Evolutionary conservation across 805 yeast genomes (phyloP), one percentile per base, ranked within the genome.

Genomic region (Saturnispora mendoncae): DNA sequence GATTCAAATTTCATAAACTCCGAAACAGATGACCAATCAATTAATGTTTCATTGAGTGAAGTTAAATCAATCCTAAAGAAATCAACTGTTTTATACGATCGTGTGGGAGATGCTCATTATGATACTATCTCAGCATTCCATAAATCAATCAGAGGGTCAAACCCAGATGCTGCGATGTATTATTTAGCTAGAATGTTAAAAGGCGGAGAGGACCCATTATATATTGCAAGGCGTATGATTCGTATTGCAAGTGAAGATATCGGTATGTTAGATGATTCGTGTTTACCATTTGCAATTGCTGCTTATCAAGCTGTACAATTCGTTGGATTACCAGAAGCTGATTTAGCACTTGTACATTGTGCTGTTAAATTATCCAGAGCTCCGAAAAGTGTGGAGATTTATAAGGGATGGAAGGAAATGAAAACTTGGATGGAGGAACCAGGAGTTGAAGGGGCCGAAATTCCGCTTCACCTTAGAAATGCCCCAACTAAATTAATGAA

Each of bases 91-190:
- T 63, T 79, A 50, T 88, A 90, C 56, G 97, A 92, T 58, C 69
- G 84, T 36, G 78, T 76, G 26, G 97, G 97, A 1, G 98, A 92
- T 51, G 76, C 78, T 4, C 98, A 92, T 58, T 92, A 92, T 59
- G 99, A 92, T 57, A 76, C 95, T 1, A 92, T 92, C 6, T 84
- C 95, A 12, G 98, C 98, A 1, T 83, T 92, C 50, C 99, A 92
- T 63, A 92, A 92, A 55, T 75, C 95, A 0, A 74, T 92, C 0
- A 69, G 99, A 43, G 99, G 99, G 0, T 73, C 84, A 0, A 80
- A 90, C 52, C 80, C 88, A 0, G 85, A 92, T 63, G 97, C 97
- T 0, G 80, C 97, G 0, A 62, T 92, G 46, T 88, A 79, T 57
- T 92, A 92, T 54, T 62, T 92, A 17, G 90, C 80, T 0, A 69